A percentile compares a stretch with the other conserved stretches of the same genome.
phyloP scores from a whole-genome alignment of 1,284 basidiomycete genomes.

The Ustilago nuda region DNA sequence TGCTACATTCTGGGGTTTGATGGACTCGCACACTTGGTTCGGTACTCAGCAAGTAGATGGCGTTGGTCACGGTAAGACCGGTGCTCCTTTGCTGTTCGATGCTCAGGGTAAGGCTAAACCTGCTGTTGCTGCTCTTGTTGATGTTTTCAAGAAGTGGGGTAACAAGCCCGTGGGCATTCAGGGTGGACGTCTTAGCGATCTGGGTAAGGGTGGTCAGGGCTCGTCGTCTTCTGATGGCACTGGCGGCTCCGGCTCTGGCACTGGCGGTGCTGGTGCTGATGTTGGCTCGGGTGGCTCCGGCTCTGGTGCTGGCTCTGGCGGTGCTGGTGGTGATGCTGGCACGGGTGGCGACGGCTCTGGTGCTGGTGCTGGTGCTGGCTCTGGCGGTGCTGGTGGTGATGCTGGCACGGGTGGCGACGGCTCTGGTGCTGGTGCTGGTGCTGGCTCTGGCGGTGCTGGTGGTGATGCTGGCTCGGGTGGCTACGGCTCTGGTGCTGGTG shows the following conservation, averaged over 20 bases:
- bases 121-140: constrained; percentile 43
- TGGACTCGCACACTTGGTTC: constrained; percentile 40
- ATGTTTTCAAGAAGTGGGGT: constrained; percentile 53
- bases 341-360: constrained; percentile 1
- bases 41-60: constrained; percentile 18
- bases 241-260: constrained; percentile 11
- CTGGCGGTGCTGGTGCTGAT: no score
- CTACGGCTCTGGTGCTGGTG: constrained; percentile 8
- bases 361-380: background rate
- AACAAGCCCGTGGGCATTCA: constrained; percentile 42
- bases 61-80: constrained; percentile 28
- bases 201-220: constrained; percentile 7
- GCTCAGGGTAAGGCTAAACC: constrained; percentile 42
- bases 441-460: background rate
- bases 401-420: no score
- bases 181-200: constrained; percentile 20
- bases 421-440: background rate
- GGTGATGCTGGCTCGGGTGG: no score
- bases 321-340: no score
- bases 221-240: background rate
- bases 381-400: no score
- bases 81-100: constrained; percentile 40
- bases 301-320: no score
- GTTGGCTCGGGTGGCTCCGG: constrained; percentile 7
- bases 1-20: constrained; percentile 29